Evolutionary conservation across 352 stramenopile species (phyloP), one percentile per base, ranked within the genome.

Genomic region (Phytophthora nicotianae): DNA sequence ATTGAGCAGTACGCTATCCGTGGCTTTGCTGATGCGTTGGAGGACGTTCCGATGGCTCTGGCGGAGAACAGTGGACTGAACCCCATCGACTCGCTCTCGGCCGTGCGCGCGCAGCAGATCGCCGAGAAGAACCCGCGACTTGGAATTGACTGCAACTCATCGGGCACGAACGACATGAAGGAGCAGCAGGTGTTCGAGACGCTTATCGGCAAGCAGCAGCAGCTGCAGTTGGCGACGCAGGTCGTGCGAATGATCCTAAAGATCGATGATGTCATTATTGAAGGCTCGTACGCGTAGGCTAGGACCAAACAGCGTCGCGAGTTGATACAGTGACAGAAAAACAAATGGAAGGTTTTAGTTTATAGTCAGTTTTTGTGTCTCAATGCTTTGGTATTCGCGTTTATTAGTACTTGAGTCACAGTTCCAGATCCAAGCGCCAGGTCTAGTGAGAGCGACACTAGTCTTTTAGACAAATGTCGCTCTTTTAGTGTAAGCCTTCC

Each of bases 221-320:
- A 99, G 85, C 79, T 99, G 42, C 94, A 99, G 76, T 78, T 99
- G 29, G 98, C 98, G 32, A 99, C 97, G 42, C 97, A 99, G 82
- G 96, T 99, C 41, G 97, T 99, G 70, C 98, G 98, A 75, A 99
- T 99, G 97, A 99, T 99, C 73, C 89, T 99, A 57, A 99, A 99
- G 90, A 99, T 99, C 69, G 97, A 99, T 79, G 97, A 99, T 85
- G 96, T 99, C 26, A 99, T 99, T 82, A 89, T 98, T 64, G 82
- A 97, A 68, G 95, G 94, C 65, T 80, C 77, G 49, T 98, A 98
- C 72, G 74, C 82, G 62, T 96, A 91, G 77, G 55, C 9, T 16
- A n/a, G 13, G n/a, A n/a, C n/a, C n/a, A n/a, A n/a, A n/a, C n/a
- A n/a, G n/a, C n/a, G n/a, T n/a, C n/a, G n/a, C n/a, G n/a, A n/a